Conservation (phyloP, 2,329 filamentous ascomycete genomes). For the Clonostachys sp. region DNA sequence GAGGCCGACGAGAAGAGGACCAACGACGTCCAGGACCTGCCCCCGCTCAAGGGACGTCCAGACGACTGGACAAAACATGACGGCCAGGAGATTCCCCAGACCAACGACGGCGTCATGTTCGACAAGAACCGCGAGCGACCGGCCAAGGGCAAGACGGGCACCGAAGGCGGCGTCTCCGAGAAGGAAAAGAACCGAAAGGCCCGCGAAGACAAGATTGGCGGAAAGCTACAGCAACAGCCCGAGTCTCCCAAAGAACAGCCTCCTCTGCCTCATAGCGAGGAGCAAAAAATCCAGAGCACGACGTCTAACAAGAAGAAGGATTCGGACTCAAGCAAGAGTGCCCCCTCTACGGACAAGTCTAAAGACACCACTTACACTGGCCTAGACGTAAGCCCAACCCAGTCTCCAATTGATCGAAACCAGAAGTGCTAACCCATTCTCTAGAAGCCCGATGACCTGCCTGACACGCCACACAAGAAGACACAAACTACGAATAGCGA, state of each 20-base stretch:
- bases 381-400: slow-evolving; percentile 19
- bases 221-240: slow-evolving; percentile 68
- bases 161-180: slow-evolving; percentile 82
- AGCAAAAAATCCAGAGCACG: slow-evolving; percentile 56
- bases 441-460: slow-evolving; percentile 78
- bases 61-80: slow-evolving; percentile 48
- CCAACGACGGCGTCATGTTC: slow-evolving; percentile 86
- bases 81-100: slow-evolving; percentile 57
- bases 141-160: slow-evolving; percentile 82
- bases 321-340: neutral
- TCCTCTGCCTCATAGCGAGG: slow-evolving; percentile 75
- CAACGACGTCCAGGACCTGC: slow-evolving; percentile 29
- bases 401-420: too few species aligned
- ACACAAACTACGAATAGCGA: slow-evolving; percentile 62
- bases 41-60: slow-evolving; percentile 43
- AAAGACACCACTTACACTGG: slow-evolving; percentile 25
- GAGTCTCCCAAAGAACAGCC: slow-evolving; percentile 82
- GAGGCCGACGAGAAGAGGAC: slow-evolving; percentile 40
- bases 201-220: slow-evolving; percentile 60
- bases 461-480: slow-evolving; percentile 71
- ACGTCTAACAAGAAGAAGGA: slow-evolving; percentile 34
- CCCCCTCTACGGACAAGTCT: slow-evolving; percentile 32
- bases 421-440: neutral
- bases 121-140: slow-evolving; percentile 73
- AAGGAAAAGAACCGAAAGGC: slow-evolving; percentile 74